Percentiles rank a stretch among this genome's conserved stretches.
Conservation (phyloP, 257 asterid genomes). For the Solanum ossicruentum region DNA sequence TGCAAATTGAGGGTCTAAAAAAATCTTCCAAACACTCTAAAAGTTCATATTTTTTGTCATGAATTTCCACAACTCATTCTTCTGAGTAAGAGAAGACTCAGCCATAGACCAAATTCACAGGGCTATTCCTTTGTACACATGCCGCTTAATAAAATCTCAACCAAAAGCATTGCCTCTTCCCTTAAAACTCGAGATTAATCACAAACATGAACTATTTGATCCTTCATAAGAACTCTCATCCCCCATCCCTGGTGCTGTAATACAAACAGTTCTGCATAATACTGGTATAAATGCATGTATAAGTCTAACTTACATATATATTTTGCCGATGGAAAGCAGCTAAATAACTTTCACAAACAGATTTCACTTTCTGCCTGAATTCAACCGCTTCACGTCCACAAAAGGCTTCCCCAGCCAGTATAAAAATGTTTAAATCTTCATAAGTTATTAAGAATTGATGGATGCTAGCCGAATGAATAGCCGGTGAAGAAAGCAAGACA, state of each 20-base stretch:
- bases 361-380: conserved; percentile 90
- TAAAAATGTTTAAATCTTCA: conserved; percentile 76
- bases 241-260: not conserved
- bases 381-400: conserved; percentile 89
- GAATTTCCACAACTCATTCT: not conserved
- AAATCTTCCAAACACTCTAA: not conserved
- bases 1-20: not conserved
- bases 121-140: not conserved
- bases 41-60: not conserved
- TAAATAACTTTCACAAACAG: conserved; percentile 75
- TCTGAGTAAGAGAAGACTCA: not conserved
- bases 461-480: conserved; percentile 79
- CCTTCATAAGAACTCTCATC: not conserved
- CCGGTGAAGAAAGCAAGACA: conserved; percentile 88
- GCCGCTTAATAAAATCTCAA: not conserved
- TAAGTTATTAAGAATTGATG: conserved; percentile 88
- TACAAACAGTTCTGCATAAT: not conserved
- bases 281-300: not conserved
- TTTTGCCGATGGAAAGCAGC: conserved; percentile 95
- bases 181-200: not conserved
- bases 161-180: not conserved
- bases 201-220: not conserved
- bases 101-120: not conserved
- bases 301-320: conserved; percentile 62
- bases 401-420: conserved; percentile 95